These are phyloP conservation scores for Conoideocrella luteorostrata DNA, from an alignment of 2,329 filamentous ascomycete species.

Conservation along the genomic window DNA sequence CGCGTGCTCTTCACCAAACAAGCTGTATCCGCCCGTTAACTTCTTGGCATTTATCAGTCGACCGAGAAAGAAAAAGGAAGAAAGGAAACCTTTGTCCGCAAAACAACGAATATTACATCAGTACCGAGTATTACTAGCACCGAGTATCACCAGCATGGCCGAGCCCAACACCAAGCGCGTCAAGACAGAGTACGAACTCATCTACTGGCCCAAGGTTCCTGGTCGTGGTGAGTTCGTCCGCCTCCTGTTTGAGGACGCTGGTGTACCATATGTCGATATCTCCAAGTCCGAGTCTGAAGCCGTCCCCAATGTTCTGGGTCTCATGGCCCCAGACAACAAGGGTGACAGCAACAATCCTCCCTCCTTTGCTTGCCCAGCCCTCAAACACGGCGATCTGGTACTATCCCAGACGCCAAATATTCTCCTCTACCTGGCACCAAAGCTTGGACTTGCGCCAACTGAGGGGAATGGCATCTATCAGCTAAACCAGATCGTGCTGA, in stretches of 20 bases:
- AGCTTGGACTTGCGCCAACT: slow-evolving; percentile 47
- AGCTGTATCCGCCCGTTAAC: no score
- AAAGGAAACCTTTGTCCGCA: no score
- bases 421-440: slow-evolving; percentile 60
- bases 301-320: slow-evolving; percentile 40
- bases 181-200: slow-evolving; percentile 50
- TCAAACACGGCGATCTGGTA: slow-evolving; percentile 54
- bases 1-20: no score
- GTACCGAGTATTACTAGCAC: no score
- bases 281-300: slow-evolving; percentile 37
- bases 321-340: slow-evolving; percentile 36
- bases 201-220: slow-evolving; percentile 67
- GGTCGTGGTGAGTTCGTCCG: slow-evolving; percentile 71
- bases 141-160: slow-evolving; percentile 14
- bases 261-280: slow-evolving; percentile 57
- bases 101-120: no score
- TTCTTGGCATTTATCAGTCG: no score
- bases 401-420: slow-evolving; percentile 70
- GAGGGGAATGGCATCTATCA: slow-evolving; percentile 41
- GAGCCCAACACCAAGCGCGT: slow-evolving; percentile 20
- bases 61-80: no score
- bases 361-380: slow-evolving; percentile 58
- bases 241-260: slow-evolving; percentile 63
- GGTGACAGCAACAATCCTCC: slow-evolving; percentile 57
- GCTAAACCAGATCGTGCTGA: slow-evolving; percentile 59